A percentile compares a stretch with the other conserved stretches of the same genome.
Evolutionary conservation across 2,329 filamentous ascomycete genomes (phyloP).

Genomic region (Scopulariopsis brevicaulis): DNA sequence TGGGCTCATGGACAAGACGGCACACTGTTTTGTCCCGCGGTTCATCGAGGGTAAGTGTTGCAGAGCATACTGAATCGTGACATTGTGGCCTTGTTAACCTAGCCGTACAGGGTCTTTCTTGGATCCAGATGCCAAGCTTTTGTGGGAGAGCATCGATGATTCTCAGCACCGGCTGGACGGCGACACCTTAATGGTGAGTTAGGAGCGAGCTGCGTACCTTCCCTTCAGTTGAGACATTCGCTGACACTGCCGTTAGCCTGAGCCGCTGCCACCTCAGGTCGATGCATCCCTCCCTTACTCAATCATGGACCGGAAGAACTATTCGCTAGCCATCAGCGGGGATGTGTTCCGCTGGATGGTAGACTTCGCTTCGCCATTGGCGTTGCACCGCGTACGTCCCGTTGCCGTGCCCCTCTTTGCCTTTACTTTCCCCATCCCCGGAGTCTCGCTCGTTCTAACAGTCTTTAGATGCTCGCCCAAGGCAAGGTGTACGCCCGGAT

Average conservation of each 20-base stretch:
- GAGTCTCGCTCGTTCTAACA: not conserved
- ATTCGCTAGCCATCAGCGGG: constrained; percentile 79
- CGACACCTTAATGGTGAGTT: constrained; percentile 55
- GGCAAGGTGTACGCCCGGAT: constrained; percentile 95
- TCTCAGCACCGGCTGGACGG: constrained; percentile 56
- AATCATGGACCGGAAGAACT: constrained; percentile 70
- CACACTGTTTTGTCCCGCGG: constrained; percentile 87
- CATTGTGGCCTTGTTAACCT: not conserved
- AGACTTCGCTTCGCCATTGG: constrained; percentile 74
- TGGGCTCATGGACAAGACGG: constrained; percentile 64
- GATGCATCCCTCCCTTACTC: constrained; percentile 83
- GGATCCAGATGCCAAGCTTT: constrained; percentile 61
- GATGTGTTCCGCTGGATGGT: constrained; percentile 96
- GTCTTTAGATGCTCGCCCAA: constrained; percentile 65
- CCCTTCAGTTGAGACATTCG: not conserved
- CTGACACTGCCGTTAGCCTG: constrained; percentile 40
- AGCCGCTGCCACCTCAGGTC: constrained; percentile 54
- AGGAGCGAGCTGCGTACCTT: not conserved
- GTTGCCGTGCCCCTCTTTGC: not conserved
- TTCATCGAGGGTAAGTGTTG: constrained; percentile 55
- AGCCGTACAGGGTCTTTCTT: constrained; percentile 48
- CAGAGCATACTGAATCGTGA: not conserved
- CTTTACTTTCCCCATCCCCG: not conserved
- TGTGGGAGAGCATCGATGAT: constrained; percentile 95
- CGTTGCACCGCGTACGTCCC: constrained; percentile 53